A percentile compares a stretch with the other conserved stretches of the same genome.
Evolutionary conservation across 352 stramenopile genomes (phyloP).

Genomic region (Elongisporangium undulatum): DNA sequence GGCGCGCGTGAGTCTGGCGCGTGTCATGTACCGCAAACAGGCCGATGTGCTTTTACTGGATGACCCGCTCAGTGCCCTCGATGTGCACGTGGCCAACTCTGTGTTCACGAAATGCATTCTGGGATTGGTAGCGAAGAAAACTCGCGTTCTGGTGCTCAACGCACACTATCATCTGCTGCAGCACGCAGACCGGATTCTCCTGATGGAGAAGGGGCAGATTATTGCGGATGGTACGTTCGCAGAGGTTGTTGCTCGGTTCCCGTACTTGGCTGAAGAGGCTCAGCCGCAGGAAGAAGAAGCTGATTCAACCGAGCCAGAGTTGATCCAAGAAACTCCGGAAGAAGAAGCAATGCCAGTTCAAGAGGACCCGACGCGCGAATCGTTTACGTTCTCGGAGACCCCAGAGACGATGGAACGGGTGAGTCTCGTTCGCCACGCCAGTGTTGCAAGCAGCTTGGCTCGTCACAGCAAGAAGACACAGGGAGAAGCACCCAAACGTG

Average conservation of each 20-base stretch:
- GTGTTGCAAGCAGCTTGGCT: not conserved
- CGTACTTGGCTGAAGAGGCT: constrained; percentile 10
- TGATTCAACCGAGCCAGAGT: too few species aligned
- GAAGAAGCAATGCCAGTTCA: too few species aligned
- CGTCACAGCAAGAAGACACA: constrained; percentile 1
- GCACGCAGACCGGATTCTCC: constrained; percentile 39
- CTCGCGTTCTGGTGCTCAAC: constrained; percentile 90
- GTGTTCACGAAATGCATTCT: constrained; percentile 90
- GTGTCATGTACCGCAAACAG: constrained; percentile 81
- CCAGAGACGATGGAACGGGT: constrained; percentile 6
- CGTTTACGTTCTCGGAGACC: constrained; percentile 2
- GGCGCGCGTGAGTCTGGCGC: constrained; percentile 74
- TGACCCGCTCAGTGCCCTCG: constrained; percentile 90
- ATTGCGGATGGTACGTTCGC: constrained; percentile 66
- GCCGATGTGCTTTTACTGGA: constrained; percentile 91
- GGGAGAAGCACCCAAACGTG: not conserved
- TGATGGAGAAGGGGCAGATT: constrained; percentile 69
- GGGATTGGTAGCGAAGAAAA: constrained; percentile 44
- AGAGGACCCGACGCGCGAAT: not conserved
- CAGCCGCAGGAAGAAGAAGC: not conserved
- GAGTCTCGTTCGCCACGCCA: not conserved
- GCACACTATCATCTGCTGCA: constrained; percentile 84
- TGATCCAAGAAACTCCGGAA: too few species aligned
- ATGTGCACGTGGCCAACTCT: constrained; percentile 91
- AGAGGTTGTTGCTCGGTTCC: constrained; percentile 41